Conservation (phyloP, 1,284 basidiomycete genomes). For the Rhodofomes roseus region DNA sequence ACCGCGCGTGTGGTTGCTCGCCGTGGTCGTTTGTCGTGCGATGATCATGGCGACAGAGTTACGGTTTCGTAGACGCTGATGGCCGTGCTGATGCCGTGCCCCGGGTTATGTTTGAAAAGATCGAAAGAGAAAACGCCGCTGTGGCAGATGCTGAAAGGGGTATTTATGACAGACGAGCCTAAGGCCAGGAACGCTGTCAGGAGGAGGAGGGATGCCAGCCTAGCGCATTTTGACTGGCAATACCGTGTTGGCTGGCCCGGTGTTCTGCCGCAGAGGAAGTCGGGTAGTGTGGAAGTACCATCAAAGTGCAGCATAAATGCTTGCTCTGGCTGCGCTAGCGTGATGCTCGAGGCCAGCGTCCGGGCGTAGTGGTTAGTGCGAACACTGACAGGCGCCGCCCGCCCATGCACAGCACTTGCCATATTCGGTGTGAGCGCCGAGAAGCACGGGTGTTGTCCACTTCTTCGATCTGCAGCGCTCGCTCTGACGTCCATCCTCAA, state of each 20-base stretch:
- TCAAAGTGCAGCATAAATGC: not conserved
- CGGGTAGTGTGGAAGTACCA: not conserved
- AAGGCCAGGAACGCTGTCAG: constrained; percentile 2
- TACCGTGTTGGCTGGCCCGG: not conserved
- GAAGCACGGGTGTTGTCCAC: not conserved
- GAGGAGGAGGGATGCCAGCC: not conserved
- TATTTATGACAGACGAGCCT: not conserved
- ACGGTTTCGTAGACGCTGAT: not conserved
- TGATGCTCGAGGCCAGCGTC: not conserved
- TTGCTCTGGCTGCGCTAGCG: not conserved
- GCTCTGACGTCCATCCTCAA: not conserved
- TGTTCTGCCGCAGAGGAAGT: not conserved
- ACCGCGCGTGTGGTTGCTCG: not conserved
- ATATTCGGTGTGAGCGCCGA: not conserved
- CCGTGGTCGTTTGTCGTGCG: not conserved
- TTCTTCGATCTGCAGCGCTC: constrained; percentile 2
- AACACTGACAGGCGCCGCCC: not conserved
- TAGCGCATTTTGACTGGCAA: not conserved
- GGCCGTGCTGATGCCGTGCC: not conserved
- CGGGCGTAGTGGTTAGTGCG: not conserved
- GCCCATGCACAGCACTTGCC: constrained; percentile 1
- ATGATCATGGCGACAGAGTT: constrained; percentile 1
- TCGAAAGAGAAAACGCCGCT: not conserved
- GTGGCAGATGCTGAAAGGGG: not conserved
- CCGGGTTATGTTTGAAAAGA: not conserved